These are phyloP conservation scores for Colletotrichum chrysophilum DNA, from an alignment of 2,329 filamentous ascomycete species.

Conservation along the genomic window DNA sequence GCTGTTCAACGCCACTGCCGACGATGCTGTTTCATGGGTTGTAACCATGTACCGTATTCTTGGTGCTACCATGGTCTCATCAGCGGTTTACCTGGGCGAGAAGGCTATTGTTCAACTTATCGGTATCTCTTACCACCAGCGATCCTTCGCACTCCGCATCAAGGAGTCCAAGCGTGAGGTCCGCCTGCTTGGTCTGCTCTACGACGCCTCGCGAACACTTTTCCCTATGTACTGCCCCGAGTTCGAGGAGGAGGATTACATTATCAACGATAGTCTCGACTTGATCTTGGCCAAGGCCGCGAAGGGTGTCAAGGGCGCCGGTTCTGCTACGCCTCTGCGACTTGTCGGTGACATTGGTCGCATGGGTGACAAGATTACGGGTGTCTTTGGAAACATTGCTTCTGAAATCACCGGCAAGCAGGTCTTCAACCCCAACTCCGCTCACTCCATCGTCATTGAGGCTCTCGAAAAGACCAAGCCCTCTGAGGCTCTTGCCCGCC, in stretches of 20 bases:
- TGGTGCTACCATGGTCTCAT: constrained; percentile 69
- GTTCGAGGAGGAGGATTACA: constrained; percentile 89
- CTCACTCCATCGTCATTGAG: constrained; percentile 87
- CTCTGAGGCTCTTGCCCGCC: constrained; percentile 89
- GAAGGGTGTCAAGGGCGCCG: constrained; percentile 55
- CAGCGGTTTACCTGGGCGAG: constrained; percentile 76
- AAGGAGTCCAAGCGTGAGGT: constrained; percentile 90
- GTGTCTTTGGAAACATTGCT: constrained; percentile 90
- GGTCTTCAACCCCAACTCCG: constrained; percentile 90
- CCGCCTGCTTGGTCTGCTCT: constrained; percentile 80
- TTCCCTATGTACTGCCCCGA: constrained; percentile 94
- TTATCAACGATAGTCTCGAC: constrained; percentile 86
- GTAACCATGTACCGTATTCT: constrained; percentile 68
- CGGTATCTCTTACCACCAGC: constrained; percentile 83
- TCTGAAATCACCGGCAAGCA: constrained; percentile 95
- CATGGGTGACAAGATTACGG: constrained; percentile 91
- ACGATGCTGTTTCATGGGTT: constrained; percentile 54
- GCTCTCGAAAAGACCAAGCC: constrained; percentile 85
- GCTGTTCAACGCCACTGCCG: constrained; percentile 44
- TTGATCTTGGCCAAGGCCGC: constrained; percentile 60
- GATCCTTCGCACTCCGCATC: constrained; percentile 83
- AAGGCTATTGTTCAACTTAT: constrained; percentile 83
- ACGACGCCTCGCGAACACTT: constrained; percentile 85
- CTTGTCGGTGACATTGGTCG: constrained; percentile 80
- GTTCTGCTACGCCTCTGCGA: constrained; percentile 77